Evolutionary conservation across 2,329 filamentous ascomycete species (phyloP).

Genomic region (Apiospora malaysiana): DNA sequence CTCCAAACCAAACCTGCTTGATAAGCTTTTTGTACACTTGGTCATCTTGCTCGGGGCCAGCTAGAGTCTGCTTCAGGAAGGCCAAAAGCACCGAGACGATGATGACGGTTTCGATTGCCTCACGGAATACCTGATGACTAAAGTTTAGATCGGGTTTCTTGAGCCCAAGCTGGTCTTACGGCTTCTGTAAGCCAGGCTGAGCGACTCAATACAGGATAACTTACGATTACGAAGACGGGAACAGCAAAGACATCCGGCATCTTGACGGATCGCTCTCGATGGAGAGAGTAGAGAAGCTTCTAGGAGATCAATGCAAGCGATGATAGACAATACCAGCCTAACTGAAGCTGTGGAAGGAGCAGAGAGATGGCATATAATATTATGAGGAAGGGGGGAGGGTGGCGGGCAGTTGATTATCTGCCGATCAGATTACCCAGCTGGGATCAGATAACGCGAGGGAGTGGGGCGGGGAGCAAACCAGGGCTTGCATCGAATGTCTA

Average conservation of each 20-base stretch:
- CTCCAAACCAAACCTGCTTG: slow-evolving; percentile 75
- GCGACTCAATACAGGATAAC: slow-evolving; percentile 37
- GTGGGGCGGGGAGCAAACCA: background rate
- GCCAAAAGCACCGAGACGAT: slow-evolving; percentile 87
- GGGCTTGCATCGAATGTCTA: slow-evolving; percentile 9
- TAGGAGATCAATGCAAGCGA: background rate
- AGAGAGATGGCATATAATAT: background rate
- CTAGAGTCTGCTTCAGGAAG: slow-evolving; percentile 82
- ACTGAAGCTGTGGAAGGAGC: background rate
- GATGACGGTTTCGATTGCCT: slow-evolving; percentile 82
- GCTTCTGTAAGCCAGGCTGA: background rate
- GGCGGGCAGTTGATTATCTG: slow-evolving; percentile 11
- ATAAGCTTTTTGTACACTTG: slow-evolving; percentile 70
- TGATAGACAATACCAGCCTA: background rate
- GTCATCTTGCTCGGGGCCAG: slow-evolving; percentile 65
- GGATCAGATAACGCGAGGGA: slow-evolving; percentile 19
- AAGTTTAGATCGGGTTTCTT: background rate
- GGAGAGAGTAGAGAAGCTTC: background rate
- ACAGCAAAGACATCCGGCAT: slow-evolving; percentile 36
- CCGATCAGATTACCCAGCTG: slow-evolving; percentile 10
- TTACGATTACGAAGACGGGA: slow-evolving; percentile 76
- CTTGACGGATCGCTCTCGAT: background rate
- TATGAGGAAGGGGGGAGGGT: slow-evolving; percentile 4
- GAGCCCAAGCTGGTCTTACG: background rate
- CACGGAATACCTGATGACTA: slow-evolving; percentile 64